These are phyloP conservation scores for Brassica rapa DNA, from an alignment of 345 rosid genomes.

Conservation along the genomic window DNA sequence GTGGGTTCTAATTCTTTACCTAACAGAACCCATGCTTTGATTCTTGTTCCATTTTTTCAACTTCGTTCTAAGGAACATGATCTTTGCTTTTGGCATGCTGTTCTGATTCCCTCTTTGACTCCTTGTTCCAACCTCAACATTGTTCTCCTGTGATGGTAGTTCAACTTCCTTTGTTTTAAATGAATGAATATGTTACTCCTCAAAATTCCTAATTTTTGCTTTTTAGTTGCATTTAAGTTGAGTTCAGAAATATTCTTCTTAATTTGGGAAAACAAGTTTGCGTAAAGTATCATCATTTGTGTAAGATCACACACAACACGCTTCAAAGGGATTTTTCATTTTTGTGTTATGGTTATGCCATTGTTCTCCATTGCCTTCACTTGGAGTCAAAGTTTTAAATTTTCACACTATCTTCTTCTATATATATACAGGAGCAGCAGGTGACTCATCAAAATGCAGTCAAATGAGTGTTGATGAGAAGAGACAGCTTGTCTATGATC, in stretches of 20 bases:
- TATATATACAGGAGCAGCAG: constrained; percentile 31
- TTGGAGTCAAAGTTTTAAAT: neutral
- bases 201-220: neutral
- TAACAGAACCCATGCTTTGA: constrained; percentile 27
- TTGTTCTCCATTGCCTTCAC: neutral
- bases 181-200: neutral
- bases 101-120: neutral
- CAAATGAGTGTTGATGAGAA: constrained; percentile 68
- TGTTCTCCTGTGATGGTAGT: constrained; percentile 25
- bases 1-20: constrained; percentile 16
- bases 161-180: constrained; percentile 6
- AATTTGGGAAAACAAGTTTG: neutral
- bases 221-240: too few relatives aligned
- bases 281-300: neutral
- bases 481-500: constrained; percentile 62
- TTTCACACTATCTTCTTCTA: neutral
- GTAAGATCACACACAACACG: neutral
- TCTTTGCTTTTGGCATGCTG: constrained; percentile 18
- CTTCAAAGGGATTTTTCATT: too few relatives aligned
- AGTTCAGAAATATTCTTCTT: too few relatives aligned
- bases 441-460: constrained; percentile 56
- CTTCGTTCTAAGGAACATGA: neutral
- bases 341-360: neutral
- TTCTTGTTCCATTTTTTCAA: constrained; percentile 3
- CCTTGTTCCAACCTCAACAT: constrained; percentile 22